Evolutionary conservation across 345 rosid genomes (phyloP).

Genomic region (Turritis glabra): DNA sequence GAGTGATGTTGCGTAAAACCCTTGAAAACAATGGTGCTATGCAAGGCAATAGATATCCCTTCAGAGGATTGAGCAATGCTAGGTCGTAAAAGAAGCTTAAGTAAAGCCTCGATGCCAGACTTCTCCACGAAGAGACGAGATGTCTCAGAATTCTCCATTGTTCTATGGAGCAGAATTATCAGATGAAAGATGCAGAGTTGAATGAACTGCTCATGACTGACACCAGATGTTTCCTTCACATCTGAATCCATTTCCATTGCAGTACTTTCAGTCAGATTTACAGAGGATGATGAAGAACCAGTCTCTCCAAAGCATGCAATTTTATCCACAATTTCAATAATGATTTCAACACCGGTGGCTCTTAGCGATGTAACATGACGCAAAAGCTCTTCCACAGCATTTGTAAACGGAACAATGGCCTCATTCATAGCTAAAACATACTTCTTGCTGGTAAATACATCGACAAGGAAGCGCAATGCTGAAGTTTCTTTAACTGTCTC

Average conservation of each 20-base stretch:
- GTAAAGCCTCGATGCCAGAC: conserved; percentile 86
- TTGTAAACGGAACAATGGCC: conserved; percentile 90
- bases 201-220: conserved; percentile 79
- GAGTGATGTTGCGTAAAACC: conserved; percentile 96
- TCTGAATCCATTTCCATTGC: conserved; percentile 94
- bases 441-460: conserved; percentile 82
- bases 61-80: conserved; percentile 93
- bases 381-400: conserved; percentile 95
- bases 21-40: conserved; percentile 96
- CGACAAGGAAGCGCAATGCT: conserved; percentile 78
- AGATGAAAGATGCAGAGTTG: conserved; percentile 88
- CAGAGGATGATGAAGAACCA: conserved; percentile 50
- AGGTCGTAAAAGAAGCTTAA: conserved; percentile 81
- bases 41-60: conserved; percentile 93
- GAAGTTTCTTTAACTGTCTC: conserved; percentile 88
- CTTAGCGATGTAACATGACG: conserved; percentile 91
- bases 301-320: conserved; percentile 66
- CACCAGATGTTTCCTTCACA: conserved; percentile 57
- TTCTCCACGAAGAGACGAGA: conserved; percentile 94
- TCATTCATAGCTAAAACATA: conserved; percentile 90
- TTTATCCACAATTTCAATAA: conserved; percentile 81
- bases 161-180: conserved; percentile 92
- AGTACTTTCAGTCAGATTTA: conserved; percentile 51
- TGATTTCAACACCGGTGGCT: conserved; percentile 82
- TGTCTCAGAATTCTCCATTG: conserved; percentile 92